A percentile compares a stretch with the other conserved stretches of the same genome.
phyloP scores from a whole-genome alignment of 2,329 filamentous ascomycete genomes.

The Atkinsonella texensis region DNA sequence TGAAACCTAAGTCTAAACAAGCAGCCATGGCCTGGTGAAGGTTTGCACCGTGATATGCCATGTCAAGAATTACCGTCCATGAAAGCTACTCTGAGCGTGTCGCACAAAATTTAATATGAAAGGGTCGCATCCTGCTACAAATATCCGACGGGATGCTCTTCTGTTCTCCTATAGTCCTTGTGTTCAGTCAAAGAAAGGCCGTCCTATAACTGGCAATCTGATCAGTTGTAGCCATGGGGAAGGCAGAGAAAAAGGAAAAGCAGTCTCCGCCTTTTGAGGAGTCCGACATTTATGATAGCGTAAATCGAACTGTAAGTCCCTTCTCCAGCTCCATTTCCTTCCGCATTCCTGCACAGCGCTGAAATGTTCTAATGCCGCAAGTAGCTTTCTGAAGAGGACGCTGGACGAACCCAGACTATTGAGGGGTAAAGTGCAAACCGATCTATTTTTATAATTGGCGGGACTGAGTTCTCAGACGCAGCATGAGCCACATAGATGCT shows the following conservation, averaged over 20 bases:
- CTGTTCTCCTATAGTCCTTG: not conserved
- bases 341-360: not conserved
- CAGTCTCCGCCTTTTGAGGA: not conserved
- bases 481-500: conserved; percentile 18
- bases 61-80: not conserved
- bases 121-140: not conserved
- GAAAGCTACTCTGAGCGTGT: not conserved
- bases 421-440: not conserved
- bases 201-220: not conserved
- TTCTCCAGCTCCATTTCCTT: not conserved
- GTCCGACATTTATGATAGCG: not conserved
- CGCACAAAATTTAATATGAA: not conserved
- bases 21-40: not conserved
- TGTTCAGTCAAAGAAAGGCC: not conserved
- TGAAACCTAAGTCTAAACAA: not conserved
- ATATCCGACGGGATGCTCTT: too few species aligned
- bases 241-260: not conserved
- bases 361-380: not conserved
- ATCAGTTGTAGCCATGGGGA: conserved; percentile 1
- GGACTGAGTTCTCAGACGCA: not conserved
- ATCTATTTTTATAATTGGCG: not conserved
- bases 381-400: not conserved
- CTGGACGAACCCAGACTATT: not conserved
- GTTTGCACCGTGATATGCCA: not conserved
- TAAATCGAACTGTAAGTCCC: not conserved